Evolutionary conservation across 2,329 filamentous ascomycete genomes (phyloP), one percentile per base, ranked within the genome.

Genomic region (Penicillium palitans): DNA sequence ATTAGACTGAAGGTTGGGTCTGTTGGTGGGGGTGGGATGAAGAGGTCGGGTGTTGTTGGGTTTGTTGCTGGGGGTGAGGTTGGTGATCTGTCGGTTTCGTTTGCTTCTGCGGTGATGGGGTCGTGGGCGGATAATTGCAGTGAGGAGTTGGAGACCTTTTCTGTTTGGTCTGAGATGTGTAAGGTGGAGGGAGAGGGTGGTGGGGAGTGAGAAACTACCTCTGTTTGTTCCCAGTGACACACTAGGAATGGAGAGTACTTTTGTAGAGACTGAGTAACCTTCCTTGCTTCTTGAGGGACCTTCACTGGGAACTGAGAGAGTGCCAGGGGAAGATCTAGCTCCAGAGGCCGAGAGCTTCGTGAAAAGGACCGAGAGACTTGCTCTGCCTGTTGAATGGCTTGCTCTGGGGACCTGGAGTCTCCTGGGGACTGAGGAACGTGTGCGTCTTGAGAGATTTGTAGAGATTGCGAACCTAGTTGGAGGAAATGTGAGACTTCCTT

Each of bases 21-120:
- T 13, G 27, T 5, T 19, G 25, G 19, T 21, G 10, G 19, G 7
- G 27, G 44, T 4, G 6, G 12, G 3, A 15, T 31, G n/a, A 6
- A 31, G 3, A 9, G 27, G n/a, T 12, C 9, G 7, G 27, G 4
- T 0, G n/a, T 6, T 15, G 27, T 21, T n/a, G 1, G 9, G 6
- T 15, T 31, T 13, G 44, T 31, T 15, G 6, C 7, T 9, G 27
- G 4, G 6, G 6, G 15, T 13, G n/a, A 19, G 2, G 27, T 12
- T 15, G n/a, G 29, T 25, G 13, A 2, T 8, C 1, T 17, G 6
- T 13, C 25, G 6, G 25, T 1, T 10, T 8, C 25, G 17, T 29
- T 46, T 46, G 10, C 10, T 12, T 46, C n/a, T 1, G 44, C 10
- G 13, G 44, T 2, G 2, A 29, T 21, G 12, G 6, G 6, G 6